Conservation (phyloP, 192 early-diverging fungal species). For the Podila clonocystis region DNA sequence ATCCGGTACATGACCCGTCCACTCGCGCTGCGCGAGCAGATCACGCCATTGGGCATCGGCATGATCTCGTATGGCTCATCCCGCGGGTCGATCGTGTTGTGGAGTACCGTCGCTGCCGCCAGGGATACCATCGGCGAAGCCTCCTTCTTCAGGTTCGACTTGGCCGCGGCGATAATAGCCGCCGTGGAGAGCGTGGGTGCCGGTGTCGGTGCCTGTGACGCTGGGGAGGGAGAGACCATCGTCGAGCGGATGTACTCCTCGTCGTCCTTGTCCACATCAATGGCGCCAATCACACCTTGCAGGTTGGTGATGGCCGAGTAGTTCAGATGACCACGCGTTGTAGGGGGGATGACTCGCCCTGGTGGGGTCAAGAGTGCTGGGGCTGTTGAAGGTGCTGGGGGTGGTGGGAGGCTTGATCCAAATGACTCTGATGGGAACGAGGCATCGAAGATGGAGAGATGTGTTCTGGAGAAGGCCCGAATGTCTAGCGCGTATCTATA, state of each 20-base stretch:
- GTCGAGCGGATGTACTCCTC: constrained; percentile 21
- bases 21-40: constrained; percentile 36
- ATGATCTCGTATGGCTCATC: constrained; percentile 32
- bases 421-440: constrained; percentile 41
- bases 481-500: constrained; percentile 43
- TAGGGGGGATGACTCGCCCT: constrained; percentile 32
- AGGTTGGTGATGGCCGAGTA: constrained; percentile 30
- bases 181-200: background rate
- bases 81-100: background rate
- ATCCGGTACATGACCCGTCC: constrained; percentile 40
- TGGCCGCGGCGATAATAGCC: background rate
- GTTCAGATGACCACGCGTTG: constrained; percentile 29
- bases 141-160: background rate
- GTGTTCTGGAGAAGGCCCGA: constrained; percentile 30
- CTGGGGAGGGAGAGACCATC: background rate
- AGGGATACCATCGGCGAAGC: background rate
- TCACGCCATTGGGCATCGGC: constrained; percentile 30
- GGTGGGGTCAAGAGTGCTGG: constrained; percentile 15
- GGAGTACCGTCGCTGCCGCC: background rate
- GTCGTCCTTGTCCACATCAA: constrained; percentile 41
- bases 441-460: constrained; percentile 39
- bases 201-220: background rate
- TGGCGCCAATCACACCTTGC: constrained; percentile 22
- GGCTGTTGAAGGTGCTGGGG: constrained; percentile 23
- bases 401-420: constrained; percentile 25